Evolutionary conservation across 1,284 basidiomycete genomes (phyloP).

Genomic region (Uromyces viciae-fabae): DNA sequence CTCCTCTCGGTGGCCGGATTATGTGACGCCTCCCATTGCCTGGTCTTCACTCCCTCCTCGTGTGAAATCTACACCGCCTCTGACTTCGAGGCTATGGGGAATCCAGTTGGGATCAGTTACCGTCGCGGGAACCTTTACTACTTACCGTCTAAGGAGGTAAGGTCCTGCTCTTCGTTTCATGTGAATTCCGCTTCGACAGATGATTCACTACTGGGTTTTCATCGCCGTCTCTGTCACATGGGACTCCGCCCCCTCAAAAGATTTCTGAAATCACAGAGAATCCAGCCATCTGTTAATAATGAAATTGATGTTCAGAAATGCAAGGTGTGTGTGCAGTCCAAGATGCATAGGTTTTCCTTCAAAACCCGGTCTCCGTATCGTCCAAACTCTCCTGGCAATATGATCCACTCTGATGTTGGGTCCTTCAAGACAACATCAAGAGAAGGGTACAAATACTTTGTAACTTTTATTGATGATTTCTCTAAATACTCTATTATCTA

Average conservation of each 20-base stretch:
- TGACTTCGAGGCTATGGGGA: not conserved
- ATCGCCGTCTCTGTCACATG: not conserved
- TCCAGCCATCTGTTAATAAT: not conserved
- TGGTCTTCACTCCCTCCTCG: not conserved
- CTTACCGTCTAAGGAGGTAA: not conserved
- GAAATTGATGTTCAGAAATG: not conserved
- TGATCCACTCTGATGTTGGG: constrained; percentile 8
- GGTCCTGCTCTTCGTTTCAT: not conserved
- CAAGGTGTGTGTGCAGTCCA: not conserved
- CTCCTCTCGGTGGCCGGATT: constrained; percentile 8
- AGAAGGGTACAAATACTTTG: constrained; percentile 52
- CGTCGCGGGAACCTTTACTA: constrained; percentile 6
- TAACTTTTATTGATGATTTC: constrained; percentile 52
- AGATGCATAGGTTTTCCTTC: not conserved
- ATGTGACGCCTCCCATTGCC: not conserved
- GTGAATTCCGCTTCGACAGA: not conserved
- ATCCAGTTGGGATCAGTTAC: not conserved
- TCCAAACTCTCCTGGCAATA: too few species aligned
- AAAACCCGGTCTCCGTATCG: not conserved
- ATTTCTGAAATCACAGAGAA: not conserved
- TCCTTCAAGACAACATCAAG: not conserved
- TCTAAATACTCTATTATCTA: not conserved
- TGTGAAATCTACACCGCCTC: not conserved
- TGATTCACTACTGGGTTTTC: not conserved
- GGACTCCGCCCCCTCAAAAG: not conserved